Base-by-base conservation (phyloP, 345 rosid genomes). In the Sisymbrium altissimum region DNA sequence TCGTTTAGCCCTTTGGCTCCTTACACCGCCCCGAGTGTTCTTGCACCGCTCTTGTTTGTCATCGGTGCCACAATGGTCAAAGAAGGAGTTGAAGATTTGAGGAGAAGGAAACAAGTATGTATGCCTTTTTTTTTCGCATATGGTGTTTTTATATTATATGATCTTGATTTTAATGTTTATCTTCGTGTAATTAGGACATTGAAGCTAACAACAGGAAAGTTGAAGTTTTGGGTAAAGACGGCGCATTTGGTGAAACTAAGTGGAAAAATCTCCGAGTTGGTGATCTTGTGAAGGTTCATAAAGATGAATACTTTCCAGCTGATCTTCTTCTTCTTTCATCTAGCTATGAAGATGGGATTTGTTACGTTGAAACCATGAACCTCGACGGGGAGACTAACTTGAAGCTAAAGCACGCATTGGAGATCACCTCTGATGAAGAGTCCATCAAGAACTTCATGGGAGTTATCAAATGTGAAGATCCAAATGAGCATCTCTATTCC, bases 351-450 rank as follows among this genome's bases (percentile, higher is more conserved):
- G 97, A 94, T 74, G 97, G 92, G 21, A 70, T 89, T 61, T 91
- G 97, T 68, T 94, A 94, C 72, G 97, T 91, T 19, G 98, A 94
- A 54, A 91, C 98, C 11, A 86, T 82, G 97, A 91, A 91, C 70
- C 96, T 94, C 40, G 98, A 94, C 67, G 98, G 98, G 4, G 98
- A 94, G 83, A 94, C 93, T 25, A 89, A 89, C 58, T 55, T 94
- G 79, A 94, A 94, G 75, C 64, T 91, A 77, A 94, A 89, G 77
- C 93, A 87, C 21, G 83, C 93, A 1, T 78, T 91, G 66, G 93
- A 87, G 62, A 79, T 80, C 36, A 94, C 97, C 39, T 68, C 82
- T 12, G 68, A 82, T 21, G 88, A 81, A 21, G 80, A 81, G 53
- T 78, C 84, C 0, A 74, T 86, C 50, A 53, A 78, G 76, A 72